Base-by-base conservation (phyloP, 306 rosid species). In the Hippophae tibetana region DNA sequence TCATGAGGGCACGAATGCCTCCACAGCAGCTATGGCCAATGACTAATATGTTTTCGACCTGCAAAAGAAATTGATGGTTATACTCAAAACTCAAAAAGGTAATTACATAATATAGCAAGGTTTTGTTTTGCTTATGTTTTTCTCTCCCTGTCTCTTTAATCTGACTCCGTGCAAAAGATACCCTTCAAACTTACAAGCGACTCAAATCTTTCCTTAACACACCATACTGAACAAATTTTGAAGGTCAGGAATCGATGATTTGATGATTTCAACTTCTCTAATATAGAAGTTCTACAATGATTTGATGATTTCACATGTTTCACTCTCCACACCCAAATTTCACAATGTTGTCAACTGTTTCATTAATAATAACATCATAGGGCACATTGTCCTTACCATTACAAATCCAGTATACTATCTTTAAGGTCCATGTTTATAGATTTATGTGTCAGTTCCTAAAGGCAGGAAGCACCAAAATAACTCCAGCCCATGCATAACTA, bases 21-120 rank as follows among this genome's bases (percentile, higher is more conserved):
- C 99, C 99, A 57, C 99, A 92, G 78, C 96, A 77, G 78, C 99
- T 92, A 76, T 92, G 99, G 60, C 99, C 96, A 67, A 88, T 85
- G 68, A 92, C 90, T 23, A 92, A 66, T 59, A 92, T 71, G 74
- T 92, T 85, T 68, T 85, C 86, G 47, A 92, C 95, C 99, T 92
- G 68, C 56, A 75, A 76, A n/a, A 13, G 46, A 69, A 52, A 41
- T 42, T 56, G 50, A 9, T 26, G 6, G 8, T 14, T 60, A 31
- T 54, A 53, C 49, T 23, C n/a, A 11, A 57, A 41, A 5, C 7
- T 10, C 26, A 46, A 48, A 53, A 49, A 48, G 49, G 23, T 10
- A 23, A 4, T 31, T 31, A 31, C 38, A 31, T 31, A 4, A 48
- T 18, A 9, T 25, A 41, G 31, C 43, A 60, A 9, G 3, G 3